Evolutionary conservation across 2,329 filamentous ascomycete species (phyloP).

Genomic region (Calycina herbarum): DNA sequence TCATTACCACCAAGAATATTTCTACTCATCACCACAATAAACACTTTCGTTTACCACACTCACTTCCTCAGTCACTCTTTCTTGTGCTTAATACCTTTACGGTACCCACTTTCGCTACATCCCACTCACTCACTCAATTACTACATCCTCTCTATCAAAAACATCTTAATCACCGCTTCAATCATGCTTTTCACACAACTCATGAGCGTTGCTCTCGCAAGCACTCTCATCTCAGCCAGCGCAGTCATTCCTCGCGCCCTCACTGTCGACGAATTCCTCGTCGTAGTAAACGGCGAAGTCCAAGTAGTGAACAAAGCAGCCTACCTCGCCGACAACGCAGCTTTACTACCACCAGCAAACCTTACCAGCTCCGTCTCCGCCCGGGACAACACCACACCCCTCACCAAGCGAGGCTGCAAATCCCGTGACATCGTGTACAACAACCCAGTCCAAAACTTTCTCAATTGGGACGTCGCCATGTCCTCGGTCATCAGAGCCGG

Average conservation of each 20-base stretch:
- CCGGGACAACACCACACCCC: background rate
- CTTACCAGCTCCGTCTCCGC: background rate
- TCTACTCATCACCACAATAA: background rate
- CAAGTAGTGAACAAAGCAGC: slow-evolving; percentile 33
- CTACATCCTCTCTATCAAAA: slow-evolving; percentile 13
- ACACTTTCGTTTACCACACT: background rate
- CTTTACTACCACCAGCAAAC: slow-evolving; percentile 1
- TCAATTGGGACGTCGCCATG: slow-evolving; percentile 43
- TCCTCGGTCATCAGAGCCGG: slow-evolving; percentile 39
- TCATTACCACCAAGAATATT: background rate
- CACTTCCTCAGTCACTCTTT: background rate
- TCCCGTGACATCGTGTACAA: slow-evolving; percentile 27
- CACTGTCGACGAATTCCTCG: slow-evolving; percentile 32
- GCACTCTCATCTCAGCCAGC: slow-evolving; percentile 13
- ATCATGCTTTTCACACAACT: slow-evolving; percentile 8
- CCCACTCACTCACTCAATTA: background rate
- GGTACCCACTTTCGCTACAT: background rate
- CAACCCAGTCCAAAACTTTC: slow-evolving; percentile 35
- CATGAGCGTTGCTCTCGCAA: slow-evolving; percentile 10
- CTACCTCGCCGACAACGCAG: slow-evolving; percentile 24
- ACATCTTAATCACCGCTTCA: background rate
- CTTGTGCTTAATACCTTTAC: background rate
- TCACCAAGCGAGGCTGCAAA: slow-evolving; percentile 10
- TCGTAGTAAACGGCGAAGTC: slow-evolving; percentile 29
- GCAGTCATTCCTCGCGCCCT: slow-evolving; percentile 17